phyloP scores from a whole-genome alignment of 176 grass and related monocot species.

The Oryza glumipatula region DNA sequence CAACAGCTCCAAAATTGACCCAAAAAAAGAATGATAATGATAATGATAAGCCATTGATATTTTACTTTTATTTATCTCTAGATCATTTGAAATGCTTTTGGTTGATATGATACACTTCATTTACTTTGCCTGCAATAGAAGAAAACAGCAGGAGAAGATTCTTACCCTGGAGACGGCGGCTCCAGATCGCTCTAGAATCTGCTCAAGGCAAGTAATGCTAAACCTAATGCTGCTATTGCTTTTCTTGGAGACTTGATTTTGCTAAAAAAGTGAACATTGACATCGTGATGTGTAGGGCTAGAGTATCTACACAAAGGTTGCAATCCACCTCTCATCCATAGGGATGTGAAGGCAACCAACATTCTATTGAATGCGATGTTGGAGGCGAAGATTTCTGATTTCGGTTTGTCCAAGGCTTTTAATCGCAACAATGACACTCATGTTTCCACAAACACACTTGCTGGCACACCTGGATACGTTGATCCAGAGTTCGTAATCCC shows the following conservation, averaged over 20 bases:
- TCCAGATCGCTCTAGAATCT: slow-evolving; percentile 52
- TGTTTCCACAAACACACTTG: slow-evolving; percentile 25
- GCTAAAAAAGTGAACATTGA: background rate
- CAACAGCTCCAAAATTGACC: background rate
- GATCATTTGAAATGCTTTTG: background rate
- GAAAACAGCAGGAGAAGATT: background rate
- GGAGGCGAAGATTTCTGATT: slow-evolving; percentile 74
- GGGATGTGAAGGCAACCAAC: slow-evolving; percentile 67
- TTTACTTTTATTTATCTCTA: background rate
- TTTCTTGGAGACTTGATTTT: background rate
- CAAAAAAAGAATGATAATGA: background rate
- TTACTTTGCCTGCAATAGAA: slow-evolving; percentile 23
- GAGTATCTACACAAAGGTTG: slow-evolving; percentile 67
- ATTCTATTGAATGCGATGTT: slow-evolving; percentile 52
- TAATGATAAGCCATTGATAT: too few relatives aligned
- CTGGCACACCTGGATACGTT: slow-evolving; percentile 55
- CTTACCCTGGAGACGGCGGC: slow-evolving; percentile 44
- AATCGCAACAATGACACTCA: background rate
- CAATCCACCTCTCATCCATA: slow-evolving; percentile 49
- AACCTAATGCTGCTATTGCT: background rate
- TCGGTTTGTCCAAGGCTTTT: slow-evolving; percentile 61
- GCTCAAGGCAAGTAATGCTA: slow-evolving; percentile 45
- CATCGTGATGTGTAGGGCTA: slow-evolving; percentile 36
- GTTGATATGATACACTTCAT: background rate
- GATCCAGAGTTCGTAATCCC: slow-evolving; percentile 56